phyloP scores from a whole-genome alignment of 139 green algal species.

The Coccomyxa sp. region DNA sequence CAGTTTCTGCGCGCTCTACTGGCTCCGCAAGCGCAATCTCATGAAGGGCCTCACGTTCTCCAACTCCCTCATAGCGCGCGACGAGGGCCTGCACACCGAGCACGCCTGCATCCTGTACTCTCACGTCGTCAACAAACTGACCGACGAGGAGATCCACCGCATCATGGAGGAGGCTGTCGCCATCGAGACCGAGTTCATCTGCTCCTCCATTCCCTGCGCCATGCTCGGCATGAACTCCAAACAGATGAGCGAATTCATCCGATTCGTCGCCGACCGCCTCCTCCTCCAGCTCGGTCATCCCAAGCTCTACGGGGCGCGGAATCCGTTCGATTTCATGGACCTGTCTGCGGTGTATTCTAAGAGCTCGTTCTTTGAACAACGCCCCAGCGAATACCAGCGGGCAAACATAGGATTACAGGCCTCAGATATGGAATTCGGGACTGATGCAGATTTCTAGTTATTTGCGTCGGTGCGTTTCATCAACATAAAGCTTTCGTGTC shows the following conservation, averaged over 20 bases:
- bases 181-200: conserved; percentile 61
- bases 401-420: neutral
- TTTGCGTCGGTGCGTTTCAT: neutral
- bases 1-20: conserved; percentile 66
- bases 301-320: conserved; percentile 27
- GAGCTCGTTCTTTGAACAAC: neutral
- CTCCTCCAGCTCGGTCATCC: conserved; percentile 28
- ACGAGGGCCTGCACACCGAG: conserved; percentile 62
- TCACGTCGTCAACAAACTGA: neutral
- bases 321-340: conserved; percentile 53
- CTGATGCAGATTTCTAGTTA: neutral
- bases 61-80: conserved; percentile 64
- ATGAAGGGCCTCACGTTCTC: conserved; percentile 63
- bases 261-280: conserved; percentile 56
- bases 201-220: conserved; percentile 28
- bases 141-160: conserved; percentile 17
- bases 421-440: neutral
- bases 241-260: conserved; percentile 44
- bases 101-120: conserved; percentile 58
- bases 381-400: neutral
- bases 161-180: conserved; percentile 55
- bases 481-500: neutral
- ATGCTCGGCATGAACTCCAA: conserved; percentile 17
- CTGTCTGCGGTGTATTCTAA: neutral
- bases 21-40: conserved; percentile 62